These are phyloP conservation scores for Crucibulum laeve DNA, from an alignment of 768 basidiomycete genomes.

Conservation along the genomic window DNA sequence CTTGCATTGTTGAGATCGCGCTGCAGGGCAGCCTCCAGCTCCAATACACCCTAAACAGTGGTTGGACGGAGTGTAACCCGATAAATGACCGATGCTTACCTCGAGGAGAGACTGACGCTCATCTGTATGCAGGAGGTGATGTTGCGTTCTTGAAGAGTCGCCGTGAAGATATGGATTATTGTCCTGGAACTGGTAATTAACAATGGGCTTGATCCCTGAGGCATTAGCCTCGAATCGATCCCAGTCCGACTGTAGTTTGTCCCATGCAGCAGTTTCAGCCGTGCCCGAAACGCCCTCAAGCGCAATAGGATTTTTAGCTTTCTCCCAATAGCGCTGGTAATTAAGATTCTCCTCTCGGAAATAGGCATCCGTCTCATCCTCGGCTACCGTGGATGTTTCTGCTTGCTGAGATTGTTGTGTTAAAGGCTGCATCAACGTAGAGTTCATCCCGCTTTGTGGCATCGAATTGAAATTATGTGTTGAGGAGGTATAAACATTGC, in stretches of 20 bases:
- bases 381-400: slow-evolving; percentile 7
- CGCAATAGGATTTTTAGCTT: slow-evolving; percentile 22
- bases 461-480: too few species aligned
- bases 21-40: slow-evolving; percentile 88
- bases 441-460: too few species aligned
- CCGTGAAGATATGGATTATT: slow-evolving; percentile 77
- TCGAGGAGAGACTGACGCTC: slow-evolving; percentile 34
- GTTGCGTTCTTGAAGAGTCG: slow-evolving; percentile 50
- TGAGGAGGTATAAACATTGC: background rate
- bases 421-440: too few species aligned
- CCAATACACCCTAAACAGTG: slow-evolving; percentile 66
- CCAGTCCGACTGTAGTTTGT: slow-evolving; percentile 71
- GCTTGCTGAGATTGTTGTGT: background rate
- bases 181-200: slow-evolving; percentile 65
- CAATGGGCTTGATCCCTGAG: slow-evolving; percentile 53
- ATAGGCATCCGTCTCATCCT: slow-evolving; percentile 61
- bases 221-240: slow-evolving; percentile 76
- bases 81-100: slow-evolving; percentile 21
- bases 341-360: slow-evolving; percentile 68
- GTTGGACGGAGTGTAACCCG: slow-evolving; percentile 4
- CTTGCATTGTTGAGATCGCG: slow-evolving; percentile 61
- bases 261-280: slow-evolving; percentile 46
- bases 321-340: slow-evolving; percentile 58
- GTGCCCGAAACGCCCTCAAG: slow-evolving; percentile 10
- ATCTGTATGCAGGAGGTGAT: slow-evolving; percentile 33